Conservation (phyloP, 768 basidiomycete species). For the Collybia sordida region DNA sequence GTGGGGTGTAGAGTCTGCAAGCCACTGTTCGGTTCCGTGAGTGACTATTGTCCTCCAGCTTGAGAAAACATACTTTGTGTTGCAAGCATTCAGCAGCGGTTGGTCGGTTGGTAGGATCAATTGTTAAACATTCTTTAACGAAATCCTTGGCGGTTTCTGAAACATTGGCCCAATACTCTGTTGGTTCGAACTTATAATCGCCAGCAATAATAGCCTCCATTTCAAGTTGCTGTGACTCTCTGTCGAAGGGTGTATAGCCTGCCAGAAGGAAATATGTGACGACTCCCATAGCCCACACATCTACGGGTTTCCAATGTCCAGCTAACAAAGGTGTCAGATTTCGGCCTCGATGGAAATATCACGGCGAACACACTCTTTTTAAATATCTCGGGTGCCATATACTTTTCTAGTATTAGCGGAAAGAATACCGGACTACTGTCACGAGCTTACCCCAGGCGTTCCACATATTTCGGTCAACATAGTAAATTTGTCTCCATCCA, state of each 20-base stretch:
- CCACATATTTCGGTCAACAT: conserved; percentile 95
- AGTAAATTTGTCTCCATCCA: conserved; percentile 87
- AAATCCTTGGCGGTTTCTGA: conserved; percentile 82
- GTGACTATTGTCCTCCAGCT: neutral
- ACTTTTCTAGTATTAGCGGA: conserved; percentile 36
- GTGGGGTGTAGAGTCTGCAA: conserved; percentile 67
- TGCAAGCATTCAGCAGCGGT: conserved; percentile 73
- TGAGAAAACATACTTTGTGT: conserved; percentile 49
- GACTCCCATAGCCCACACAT: conserved; percentile 97
- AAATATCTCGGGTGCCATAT: conserved; percentile 98
- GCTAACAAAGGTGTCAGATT: conserved; percentile 36
- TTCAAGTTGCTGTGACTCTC: conserved; percentile 83
- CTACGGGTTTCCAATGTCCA: conserved; percentile 94
- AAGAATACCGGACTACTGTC: conserved; percentile 6
- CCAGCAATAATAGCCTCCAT: conserved; percentile 95
- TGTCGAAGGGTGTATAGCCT: conserved; percentile 96
- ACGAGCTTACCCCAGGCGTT: conserved; percentile 70
- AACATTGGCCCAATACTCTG: conserved; percentile 87
- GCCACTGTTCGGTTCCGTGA: conserved; percentile 47
- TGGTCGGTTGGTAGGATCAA: conserved; percentile 78
- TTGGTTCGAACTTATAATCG: conserved; percentile 82
- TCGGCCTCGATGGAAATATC: neutral
- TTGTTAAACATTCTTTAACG: conserved; percentile 77
- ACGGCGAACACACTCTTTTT: conserved; percentile 62
- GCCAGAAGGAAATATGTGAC: conserved; percentile 94